A percentile compares a stretch with the other conserved stretches of the same genome.
Conservation (phyloP, 768 basidiomycete species). For the Xerocomellus dryophilus region DNA sequence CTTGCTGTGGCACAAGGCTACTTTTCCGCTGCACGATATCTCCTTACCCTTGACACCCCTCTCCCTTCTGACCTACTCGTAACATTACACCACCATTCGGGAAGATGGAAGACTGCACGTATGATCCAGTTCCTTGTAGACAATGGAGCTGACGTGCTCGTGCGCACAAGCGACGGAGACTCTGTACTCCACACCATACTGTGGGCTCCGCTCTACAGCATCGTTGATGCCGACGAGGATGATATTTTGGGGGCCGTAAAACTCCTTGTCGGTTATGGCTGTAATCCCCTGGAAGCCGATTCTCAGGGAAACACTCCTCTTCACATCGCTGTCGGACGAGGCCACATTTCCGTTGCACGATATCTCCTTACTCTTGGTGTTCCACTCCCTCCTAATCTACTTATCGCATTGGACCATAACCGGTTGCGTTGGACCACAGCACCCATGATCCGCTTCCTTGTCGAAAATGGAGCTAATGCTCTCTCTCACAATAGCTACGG, state of each 20-base stretch:
- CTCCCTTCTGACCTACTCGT: neutral
- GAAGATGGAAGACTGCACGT: neutral
- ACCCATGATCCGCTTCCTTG: too few species aligned
- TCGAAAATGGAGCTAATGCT: too few species aligned
- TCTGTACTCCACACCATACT: neutral
- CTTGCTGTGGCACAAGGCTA: neutral
- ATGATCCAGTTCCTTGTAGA: neutral
- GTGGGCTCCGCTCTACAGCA: neutral
- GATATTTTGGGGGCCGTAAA: neutral
- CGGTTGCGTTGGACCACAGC: too few species aligned
- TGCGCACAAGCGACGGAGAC: neutral
- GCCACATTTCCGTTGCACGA: neutral
- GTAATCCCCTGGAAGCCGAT: neutral
- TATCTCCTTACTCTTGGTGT: neutral
- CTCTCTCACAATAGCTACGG: too few species aligned
- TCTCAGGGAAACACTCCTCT: neutral
- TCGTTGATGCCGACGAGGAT: neutral
- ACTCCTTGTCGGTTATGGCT: neutral
- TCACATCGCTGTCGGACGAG: neutral
- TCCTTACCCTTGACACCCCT: neutral
- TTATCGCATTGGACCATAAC: too few species aligned
- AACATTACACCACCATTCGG: neutral
- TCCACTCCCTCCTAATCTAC: neutral
- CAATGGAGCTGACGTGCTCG: neutral
- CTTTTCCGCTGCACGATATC: neutral